phyloP scores from a whole-genome alignment of 2,329 filamentous ascomycete genomes.

The Fusarium proliferatum region DNA sequence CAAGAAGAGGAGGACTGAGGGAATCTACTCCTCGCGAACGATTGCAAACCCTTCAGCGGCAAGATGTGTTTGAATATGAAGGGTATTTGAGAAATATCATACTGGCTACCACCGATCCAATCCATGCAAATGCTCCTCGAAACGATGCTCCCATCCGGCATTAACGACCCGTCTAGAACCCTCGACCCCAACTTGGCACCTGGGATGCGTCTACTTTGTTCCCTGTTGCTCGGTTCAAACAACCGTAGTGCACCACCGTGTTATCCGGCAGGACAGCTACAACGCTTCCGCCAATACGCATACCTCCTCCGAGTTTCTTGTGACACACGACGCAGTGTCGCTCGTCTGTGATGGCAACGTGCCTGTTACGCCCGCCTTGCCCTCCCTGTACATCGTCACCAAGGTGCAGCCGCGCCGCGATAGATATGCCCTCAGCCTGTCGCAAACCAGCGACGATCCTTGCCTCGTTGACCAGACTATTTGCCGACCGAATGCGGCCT shows the following conservation, averaged over 20 bases:
- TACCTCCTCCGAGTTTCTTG: constrained; percentile 86
- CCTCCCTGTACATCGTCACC: constrained; percentile 71
- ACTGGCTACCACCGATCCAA: constrained; percentile 40
- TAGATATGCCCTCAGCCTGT: constrained; percentile 81
- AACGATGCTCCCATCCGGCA: constrained; percentile 24
- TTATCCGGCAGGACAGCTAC: constrained; percentile 90
- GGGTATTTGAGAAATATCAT: constrained; percentile 41
- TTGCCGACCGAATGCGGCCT: constrained; percentile 88
- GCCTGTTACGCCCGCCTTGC: constrained; percentile 65
- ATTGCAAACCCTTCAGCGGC: neutral
- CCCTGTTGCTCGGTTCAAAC: constrained; percentile 65
- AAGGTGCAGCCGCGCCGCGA: constrained; percentile 78
- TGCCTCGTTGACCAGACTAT: constrained; percentile 82
- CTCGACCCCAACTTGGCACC: constrained; percentile 52
- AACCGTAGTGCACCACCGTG: constrained; percentile 84
- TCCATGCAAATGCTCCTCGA: constrained; percentile 37
- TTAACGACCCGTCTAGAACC: constrained; percentile 46
- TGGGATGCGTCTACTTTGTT: constrained; percentile 48
- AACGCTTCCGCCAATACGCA: constrained; percentile 89
- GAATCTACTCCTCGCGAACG: neutral
- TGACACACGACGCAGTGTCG: constrained; percentile 92
- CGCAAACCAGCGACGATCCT: constrained; percentile 81
- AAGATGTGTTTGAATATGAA: constrained; percentile 34
- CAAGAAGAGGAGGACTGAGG: constrained; percentile 68
- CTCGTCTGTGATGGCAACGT: constrained; percentile 88